Percentiles rank a stretch among this genome's conserved stretches.
Evolutionary conservation across 2,329 filamentous ascomycete genomes (phyloP).

Genomic region (Penicillium corylophilum): DNA sequence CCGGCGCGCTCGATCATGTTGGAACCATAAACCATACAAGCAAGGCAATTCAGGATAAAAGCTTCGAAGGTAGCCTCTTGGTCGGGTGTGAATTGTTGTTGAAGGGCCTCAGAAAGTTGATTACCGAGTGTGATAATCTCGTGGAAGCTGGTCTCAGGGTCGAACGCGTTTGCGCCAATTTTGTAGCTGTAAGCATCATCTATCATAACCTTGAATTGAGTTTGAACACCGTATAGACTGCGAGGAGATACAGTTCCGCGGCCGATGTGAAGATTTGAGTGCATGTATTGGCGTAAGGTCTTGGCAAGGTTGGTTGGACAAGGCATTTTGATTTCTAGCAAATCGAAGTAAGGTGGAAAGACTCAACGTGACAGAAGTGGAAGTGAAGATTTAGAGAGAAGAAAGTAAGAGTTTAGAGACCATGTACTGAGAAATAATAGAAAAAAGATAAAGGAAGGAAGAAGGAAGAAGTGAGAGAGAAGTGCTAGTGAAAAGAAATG

Average conservation of each 20-base stretch:
- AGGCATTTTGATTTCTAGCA: not conserved
- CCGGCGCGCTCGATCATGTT: slow-evolving; percentile 9
- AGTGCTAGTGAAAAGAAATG: too few species aligned
- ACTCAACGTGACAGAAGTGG: not conserved
- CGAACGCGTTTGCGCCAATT: not conserved
- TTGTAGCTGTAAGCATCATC: not conserved
- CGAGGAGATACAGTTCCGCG: not conserved
- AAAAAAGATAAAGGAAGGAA: too few species aligned
- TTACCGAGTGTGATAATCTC: not conserved
- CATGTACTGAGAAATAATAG: not conserved
- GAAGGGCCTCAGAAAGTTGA: not conserved
- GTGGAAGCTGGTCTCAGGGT: not conserved
- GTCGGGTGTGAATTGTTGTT: not conserved
- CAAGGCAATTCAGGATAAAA: slow-evolving; percentile 1
- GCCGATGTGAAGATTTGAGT: not conserved
- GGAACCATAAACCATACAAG: slow-evolving; percentile 6
- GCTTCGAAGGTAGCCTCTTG: slow-evolving; percentile 3
- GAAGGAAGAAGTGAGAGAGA: not conserved
- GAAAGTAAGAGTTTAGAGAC: not conserved
- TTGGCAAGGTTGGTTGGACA: not conserved
- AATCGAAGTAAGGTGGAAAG: not conserved
- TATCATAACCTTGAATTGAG: not conserved
- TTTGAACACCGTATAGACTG: not conserved
- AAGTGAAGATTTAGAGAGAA: not conserved
- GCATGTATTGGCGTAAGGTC: not conserved